phyloP scores from a whole-genome alignment of 106 monocot genomes.

The Acorus calamus region DNA sequence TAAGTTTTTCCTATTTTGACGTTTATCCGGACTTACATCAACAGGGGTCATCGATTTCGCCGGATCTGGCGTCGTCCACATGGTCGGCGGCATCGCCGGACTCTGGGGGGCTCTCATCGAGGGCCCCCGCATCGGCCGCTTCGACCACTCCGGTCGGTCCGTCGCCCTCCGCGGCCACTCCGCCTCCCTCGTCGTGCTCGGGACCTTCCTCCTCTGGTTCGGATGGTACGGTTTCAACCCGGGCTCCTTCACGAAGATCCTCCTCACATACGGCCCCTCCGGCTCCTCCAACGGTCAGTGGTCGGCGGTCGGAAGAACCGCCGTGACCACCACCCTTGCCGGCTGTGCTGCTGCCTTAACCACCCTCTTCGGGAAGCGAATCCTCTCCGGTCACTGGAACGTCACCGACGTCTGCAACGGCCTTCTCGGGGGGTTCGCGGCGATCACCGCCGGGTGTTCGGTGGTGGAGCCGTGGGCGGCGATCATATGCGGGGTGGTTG shows the following conservation, averaged over 20 bases:
- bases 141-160: not conserved
- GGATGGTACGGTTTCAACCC: conserved; percentile 30
- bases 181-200: conserved; percentile 18
- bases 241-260: conserved; percentile 15
- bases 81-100: conserved; percentile 16
- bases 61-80: conserved; percentile 16
- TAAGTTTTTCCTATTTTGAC: no score
- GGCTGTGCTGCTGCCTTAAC: conserved; percentile 17
- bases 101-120: conserved; percentile 17
- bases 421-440: conserved; percentile 18
- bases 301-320: conserved; percentile 15
- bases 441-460: conserved; percentile 20
- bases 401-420: conserved; percentile 24
- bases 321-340: conserved; percentile 19
- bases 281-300: conserved; percentile 22
- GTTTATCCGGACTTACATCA: no score
- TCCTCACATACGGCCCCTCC: conserved; percentile 1
- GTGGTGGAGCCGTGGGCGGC: conserved; percentile 25
- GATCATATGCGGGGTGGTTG: conserved; percentile 19
- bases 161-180: conserved; percentile 14
- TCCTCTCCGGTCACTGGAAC: conserved; percentile 15
- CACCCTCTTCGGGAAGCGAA: conserved; percentile 14
- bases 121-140: conserved; percentile 13
- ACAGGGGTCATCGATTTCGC: conserved; percentile 17
- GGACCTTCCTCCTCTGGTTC: conserved; percentile 24